Evolutionary conservation across 2,329 filamentous ascomycete genomes (phyloP), one percentile per base, ranked within the genome.

Genomic region (Botryotinia narcissicola): DNA sequence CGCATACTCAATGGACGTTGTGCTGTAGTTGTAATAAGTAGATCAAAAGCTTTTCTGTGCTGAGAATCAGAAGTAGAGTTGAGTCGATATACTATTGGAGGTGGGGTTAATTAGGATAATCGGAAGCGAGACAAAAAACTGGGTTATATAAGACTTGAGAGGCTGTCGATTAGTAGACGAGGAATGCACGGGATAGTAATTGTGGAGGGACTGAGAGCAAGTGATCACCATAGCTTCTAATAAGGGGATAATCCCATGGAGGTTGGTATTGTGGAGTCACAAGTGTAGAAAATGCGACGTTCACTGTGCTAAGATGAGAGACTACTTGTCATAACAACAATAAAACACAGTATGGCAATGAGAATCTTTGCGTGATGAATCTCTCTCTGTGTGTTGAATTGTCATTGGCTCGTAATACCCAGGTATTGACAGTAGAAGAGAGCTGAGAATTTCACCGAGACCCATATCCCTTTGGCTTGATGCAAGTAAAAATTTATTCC

Each of bases 21-120:
- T 44, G 0, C 7, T 44, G 18, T 20, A 20, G 14, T 44, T 44
- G 1, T 44, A 7, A 4, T 3, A 16, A 4, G 1, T 16, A 6
- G 8, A 44, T 18, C 6, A 7, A 20, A 20, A 4, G 14, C 18
- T 6, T 16, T 16, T 42, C 40, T 42, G 40, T 3, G 12, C 14
- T 54, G 51, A 54, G 6, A 9, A 54, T 54, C 6, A 54, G 14
- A 29, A 18, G 7, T 8, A 54, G 14, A 54, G 5, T 16, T 16
- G 25, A 18, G 25, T 54, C 5, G 7, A 54, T 54, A 54, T 16
- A 54, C 10, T 12, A 25, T 5, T 0, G 14, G 7, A 54, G 12
- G 1, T 54, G 14, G 12, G 4, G 12, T 9, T 54, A 5, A 16
- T 18, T 2, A 18, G 51, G 3, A 54, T 9, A 18, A 54, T 29